Evolutionary conservation across 140 eudicot species (phyloP).

Genomic region (Cichorium intybus): DNA sequence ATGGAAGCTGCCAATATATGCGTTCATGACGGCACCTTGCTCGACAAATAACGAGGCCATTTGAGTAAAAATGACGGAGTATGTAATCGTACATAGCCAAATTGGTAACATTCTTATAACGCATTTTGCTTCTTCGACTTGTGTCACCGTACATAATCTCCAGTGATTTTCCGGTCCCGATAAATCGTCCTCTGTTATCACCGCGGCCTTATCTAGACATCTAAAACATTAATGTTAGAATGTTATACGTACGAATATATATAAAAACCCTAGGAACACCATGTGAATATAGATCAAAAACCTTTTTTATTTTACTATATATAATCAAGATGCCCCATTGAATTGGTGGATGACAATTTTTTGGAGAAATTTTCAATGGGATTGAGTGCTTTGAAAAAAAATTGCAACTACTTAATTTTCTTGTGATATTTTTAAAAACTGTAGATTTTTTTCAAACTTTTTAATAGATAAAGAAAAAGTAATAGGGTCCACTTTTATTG

Average conservation of each 20-base stretch:
- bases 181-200: slow-evolving; percentile 40
- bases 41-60: slow-evolving; percentile 95
- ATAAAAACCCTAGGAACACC: not conserved
- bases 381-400: not conserved
- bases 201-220: slow-evolving; percentile 88
- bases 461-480: too few species aligned
- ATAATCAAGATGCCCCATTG: too few species aligned
- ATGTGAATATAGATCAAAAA: too few species aligned
- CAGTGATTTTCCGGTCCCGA: slow-evolving; percentile 47
- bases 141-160: slow-evolving; percentile 84
- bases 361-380: too few species aligned
- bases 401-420: too few species aligned
- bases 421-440: too few species aligned
- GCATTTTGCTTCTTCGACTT: slow-evolving; percentile 97
- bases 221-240: slow-evolving; percentile 27
- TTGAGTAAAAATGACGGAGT: slow-evolving; percentile 88
- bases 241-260: not conserved
- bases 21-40: slow-evolving; percentile 82
- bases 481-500: too few species aligned
- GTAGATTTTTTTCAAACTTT: too few species aligned
- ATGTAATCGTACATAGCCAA: slow-evolving; percentile 92
- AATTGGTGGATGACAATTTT: too few species aligned
- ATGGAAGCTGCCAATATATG: slow-evolving; percentile 42
- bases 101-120: slow-evolving; percentile 81
- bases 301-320: too few species aligned